Base-by-base conservation (phyloP, 805 yeast genomes). In the Nakazawaea ernobii region DNA sequence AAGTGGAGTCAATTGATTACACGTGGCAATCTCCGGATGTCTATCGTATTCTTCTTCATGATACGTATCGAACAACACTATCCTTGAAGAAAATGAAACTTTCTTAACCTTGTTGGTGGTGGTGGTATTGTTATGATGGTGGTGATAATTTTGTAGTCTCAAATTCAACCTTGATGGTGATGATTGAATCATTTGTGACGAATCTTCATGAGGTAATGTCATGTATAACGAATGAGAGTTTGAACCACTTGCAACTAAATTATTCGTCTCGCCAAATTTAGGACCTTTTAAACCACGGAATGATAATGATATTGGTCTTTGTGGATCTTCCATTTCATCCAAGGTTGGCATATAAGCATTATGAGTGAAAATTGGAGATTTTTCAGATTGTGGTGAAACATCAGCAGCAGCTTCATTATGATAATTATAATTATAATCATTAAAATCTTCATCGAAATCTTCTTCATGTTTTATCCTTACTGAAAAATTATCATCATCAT, bases 1-100 rank as follows among this genome's bases (percentile, higher is more conserved):
- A 49, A 75, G 72, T 6, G 97, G 96, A 1, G 96, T 90, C 62
- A 90, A 71, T 60, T 84, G 89, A 64, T 91, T 89, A 67, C 97
- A 92, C 2, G 97, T 90, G 3, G 96, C 95, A 28, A 82, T 72
- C 52, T 90, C 97, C 0, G 97, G 97, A 53, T 83, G 89, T 57
- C 99, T 80, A 63, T 92, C 97, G 63, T 92, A 92, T 54, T 86
- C 97, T 15, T 77, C 82, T 33, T 82, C 82, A 49, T 83, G 77
- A 63, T 85, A 89, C 0, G 97, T 92, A 51, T 89, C 95, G 64
- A 82, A 92, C 38, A 94, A 75, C 7, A 87, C 76, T 48, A 94
- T 87, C 55, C 89, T 73, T 1, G 95, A 82, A 5, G 95, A 85
- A 65, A 92, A 92, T 42, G 79, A 62, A 9, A 84, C 88, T 13